A percentile compares a stretch with the other conserved stretches of the same genome.
These are phyloP conservation scores for Kentomonas sorsogonicus DNA, from an alignment of 208 protist genomes.

Conservation along the genomic window DNA sequence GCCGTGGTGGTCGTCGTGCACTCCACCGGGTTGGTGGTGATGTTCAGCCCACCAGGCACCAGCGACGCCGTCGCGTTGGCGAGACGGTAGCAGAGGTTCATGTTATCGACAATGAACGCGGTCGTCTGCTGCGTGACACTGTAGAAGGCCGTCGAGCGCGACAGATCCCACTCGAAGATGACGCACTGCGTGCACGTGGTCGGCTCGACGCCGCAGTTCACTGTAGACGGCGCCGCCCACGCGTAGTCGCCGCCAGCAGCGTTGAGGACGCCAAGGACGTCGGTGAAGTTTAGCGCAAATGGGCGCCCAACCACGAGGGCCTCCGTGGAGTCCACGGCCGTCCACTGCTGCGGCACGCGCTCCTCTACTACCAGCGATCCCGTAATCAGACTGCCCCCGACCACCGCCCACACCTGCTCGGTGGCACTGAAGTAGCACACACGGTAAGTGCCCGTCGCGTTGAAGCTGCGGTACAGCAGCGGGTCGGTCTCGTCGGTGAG, in stretches of 20 bases:
- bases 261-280: conserved; percentile 30
- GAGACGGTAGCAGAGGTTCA: conserved; percentile 81
- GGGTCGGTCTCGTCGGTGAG: conserved; percentile 62
- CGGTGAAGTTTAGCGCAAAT: conserved; percentile 57
- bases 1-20: conserved; percentile 52
- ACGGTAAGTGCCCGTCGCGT: conserved; percentile 35
- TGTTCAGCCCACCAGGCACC: conserved; percentile 32
- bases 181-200: conserved; percentile 48
- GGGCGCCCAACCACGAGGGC: conserved; percentile 29
- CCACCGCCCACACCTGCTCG: conserved; percentile 60
- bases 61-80: conserved; percentile 50
- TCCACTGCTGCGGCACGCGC: conserved; percentile 41
- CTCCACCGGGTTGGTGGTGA: conserved; percentile 49
- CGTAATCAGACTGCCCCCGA: conserved; percentile 49
- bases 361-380: conserved; percentile 43
- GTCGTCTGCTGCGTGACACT: conserved; percentile 34
- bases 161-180: conserved; percentile 38
- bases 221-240: conserved; percentile 54
- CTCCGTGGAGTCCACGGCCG: conserved; percentile 18
- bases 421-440: conserved; percentile 81
- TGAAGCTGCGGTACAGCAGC: conserved; percentile 79
- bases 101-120: conserved; percentile 35
- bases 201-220: conserved; percentile 52
- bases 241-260: conserved; percentile 35
- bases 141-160: conserved; percentile 20